These are phyloP conservation scores for Apophysomyces variabilis DNA, from an alignment of 371 early-diverging fungal genomes.

Conservation along the genomic window DNA sequence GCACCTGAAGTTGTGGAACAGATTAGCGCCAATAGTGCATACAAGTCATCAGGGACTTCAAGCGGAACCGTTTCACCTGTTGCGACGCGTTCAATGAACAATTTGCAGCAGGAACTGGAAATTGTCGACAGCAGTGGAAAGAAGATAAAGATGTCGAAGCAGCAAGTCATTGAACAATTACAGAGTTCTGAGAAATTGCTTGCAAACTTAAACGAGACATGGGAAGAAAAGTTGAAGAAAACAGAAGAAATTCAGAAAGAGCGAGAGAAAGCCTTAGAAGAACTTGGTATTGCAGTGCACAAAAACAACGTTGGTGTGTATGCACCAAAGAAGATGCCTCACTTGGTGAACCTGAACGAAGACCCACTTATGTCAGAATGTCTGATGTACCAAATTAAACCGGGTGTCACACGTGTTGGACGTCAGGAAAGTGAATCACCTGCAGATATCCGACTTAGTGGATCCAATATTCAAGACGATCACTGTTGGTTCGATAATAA, in stretches of 20 bases:
- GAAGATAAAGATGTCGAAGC: conserved; percentile 55
- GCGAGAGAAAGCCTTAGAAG: conserved; percentile 78
- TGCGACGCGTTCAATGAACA: conserved; percentile 30
- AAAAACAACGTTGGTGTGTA: conserved; percentile 79
- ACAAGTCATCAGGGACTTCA: conserved; percentile 14
- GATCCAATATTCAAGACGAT: conserved; percentile 67
- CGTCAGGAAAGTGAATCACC: conserved; percentile 38
- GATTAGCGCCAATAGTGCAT: conserved; percentile 28
- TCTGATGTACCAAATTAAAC: conserved; percentile 84
- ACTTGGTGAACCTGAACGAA: conserved; percentile 89
- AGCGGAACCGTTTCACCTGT: conserved; percentile 13
- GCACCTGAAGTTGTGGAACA: conserved; percentile 60
- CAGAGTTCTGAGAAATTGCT: conserved; percentile 88
- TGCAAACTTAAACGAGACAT: conserved; percentile 80
- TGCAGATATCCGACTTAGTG: conserved; percentile 76
- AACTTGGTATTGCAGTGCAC: conserved; percentile 81
- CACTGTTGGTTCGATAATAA: conserved; percentile 83
- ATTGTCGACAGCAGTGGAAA: conserved; percentile 53
- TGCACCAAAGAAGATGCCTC: conserved; percentile 83
- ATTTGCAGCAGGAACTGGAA: conserved; percentile 29
- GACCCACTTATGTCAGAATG: conserved; percentile 93
- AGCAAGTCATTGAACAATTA: conserved; percentile 79
- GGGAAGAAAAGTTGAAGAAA: conserved; percentile 83
- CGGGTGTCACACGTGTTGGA: conserved; percentile 79
- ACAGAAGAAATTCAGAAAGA: conserved; percentile 77